Percentiles rank a stretch among this genome's conserved stretches.
phyloP scores from a whole-genome alignment of 116 monocot species.

The Dioscorea cayenensis region DNA sequence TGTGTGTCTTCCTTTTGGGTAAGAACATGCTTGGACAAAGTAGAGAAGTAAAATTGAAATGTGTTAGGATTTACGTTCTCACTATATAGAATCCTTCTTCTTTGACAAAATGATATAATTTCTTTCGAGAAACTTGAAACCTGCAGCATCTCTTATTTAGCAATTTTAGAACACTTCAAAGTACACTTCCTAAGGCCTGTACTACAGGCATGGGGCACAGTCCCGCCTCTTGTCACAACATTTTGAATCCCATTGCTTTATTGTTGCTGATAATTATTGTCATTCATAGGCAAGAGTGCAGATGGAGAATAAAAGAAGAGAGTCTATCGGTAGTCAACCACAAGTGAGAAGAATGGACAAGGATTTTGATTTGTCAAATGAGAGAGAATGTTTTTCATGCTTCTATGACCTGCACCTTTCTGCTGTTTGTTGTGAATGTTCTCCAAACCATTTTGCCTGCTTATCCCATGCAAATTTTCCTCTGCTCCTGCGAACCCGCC shows the following conservation, averaged over 20 bases:
- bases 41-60: background rate
- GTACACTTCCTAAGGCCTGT: too few species aligned
- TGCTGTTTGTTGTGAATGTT: conserved; percentile 63
- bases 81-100: too few species aligned
- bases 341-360: conserved; percentile 44
- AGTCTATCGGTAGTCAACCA: conserved; percentile 14
- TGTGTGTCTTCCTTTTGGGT: background rate
- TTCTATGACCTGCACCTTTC: conserved; percentile 86
- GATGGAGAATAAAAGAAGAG: conserved; percentile 59
- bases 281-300: conserved; percentile 47
- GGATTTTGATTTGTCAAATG: conserved; percentile 46
- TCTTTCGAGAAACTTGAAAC: too few species aligned
- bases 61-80: background rate
- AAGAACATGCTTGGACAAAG: background rate
- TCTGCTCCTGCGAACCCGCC: conserved; percentile 58
- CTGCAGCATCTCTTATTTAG: too few species aligned
- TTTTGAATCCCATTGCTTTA: background rate
- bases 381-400: conserved; percentile 71
- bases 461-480: conserved; percentile 51
- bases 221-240: background rate
- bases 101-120: too few species aligned
- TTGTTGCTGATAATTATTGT: background rate
- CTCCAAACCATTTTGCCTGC: conserved; percentile 57
- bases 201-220: too few species aligned
- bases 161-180: too few species aligned